These are phyloP conservation scores for Vairimorpha apis DNA, from an alignment of 371 early-diverging fungal genomes.

Conservation along the genomic window DNA sequence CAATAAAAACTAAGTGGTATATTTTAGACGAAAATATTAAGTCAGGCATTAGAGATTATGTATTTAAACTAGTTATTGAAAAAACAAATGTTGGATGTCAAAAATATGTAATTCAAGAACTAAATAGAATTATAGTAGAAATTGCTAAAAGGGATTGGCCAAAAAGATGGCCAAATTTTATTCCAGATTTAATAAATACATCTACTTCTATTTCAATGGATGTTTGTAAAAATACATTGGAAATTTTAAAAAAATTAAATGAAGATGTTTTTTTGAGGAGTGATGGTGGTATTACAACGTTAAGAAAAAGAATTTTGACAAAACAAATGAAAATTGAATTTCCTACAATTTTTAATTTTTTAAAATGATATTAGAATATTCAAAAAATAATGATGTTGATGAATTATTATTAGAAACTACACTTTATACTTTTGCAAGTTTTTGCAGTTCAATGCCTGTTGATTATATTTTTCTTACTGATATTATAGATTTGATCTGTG, in stretches of 20 bases:
- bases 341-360: conserved; percentile 83
- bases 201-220: conserved; percentile 74
- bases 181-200: conserved; percentile 87
- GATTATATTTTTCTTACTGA: conserved; percentile 88
- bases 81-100: conserved; percentile 31
- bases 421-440: conserved; percentile 78
- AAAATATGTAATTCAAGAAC: conserved; percentile 54
- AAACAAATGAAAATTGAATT: conserved; percentile 87
- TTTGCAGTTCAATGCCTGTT: conserved; percentile 88
- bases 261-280: conserved; percentile 96
- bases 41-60: conserved; percentile 67
- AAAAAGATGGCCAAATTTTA: conserved; percentile 93
- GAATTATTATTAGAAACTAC: conserved; percentile 74
- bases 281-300: conserved; percentile 88
- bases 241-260: conserved; percentile 75
- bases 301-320: conserved; percentile 78
- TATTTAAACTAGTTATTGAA: conserved; percentile 52
- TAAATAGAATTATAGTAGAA: conserved; percentile 64
- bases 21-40: conserved; percentile 77
- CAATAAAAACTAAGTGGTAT: conserved; percentile 92
- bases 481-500: conserved; percentile 67
- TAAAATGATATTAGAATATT: conserved; percentile 78
- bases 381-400: conserved; percentile 46
- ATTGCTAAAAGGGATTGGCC: conserved; percentile 99
- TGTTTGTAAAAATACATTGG: conserved; percentile 95